phyloP scores from a whole-genome alignment of 345 rosid species.

The Sapria himalayana region DNA sequence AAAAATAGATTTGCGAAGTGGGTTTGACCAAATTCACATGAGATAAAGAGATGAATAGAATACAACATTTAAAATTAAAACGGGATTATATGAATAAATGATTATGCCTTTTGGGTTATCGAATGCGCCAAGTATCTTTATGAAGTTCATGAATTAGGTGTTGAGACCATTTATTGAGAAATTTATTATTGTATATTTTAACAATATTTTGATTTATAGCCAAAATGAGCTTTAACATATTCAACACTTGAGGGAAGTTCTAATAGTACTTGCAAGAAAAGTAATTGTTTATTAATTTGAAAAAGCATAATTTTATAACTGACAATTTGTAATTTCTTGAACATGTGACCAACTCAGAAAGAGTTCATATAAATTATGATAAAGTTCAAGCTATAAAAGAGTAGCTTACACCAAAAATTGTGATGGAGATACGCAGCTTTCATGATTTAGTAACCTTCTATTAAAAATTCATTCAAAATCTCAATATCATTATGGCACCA shows the following conservation, averaged over 20 bases:
- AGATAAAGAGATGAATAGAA: not conserved
- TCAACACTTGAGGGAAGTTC: no score
- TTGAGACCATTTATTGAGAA: not conserved
- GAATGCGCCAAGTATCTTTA: not conserved
- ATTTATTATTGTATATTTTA: not conserved
- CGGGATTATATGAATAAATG: not conserved
- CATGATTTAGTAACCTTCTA: no score
- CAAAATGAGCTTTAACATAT: not conserved
- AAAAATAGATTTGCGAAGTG: constrained; percentile 1
- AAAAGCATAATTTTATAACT: not conserved
- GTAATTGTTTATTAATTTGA: not conserved
- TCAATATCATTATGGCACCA: no score
- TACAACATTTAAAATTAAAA: not conserved
- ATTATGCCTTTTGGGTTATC: not conserved
- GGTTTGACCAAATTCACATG: not conserved
- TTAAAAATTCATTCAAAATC: no score
- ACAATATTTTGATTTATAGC: not conserved
- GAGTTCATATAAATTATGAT: no score
- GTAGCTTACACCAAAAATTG: no score
- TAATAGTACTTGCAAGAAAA: not conserved
- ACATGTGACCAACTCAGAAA: no score
- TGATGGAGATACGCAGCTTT: no score
- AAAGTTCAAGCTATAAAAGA: no score
- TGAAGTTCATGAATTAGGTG: not conserved
- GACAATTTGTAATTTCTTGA: not conserved